Evolutionary conservation across 352 stramenopile genomes (phyloP).

Genomic region (Elongisporangium senticosum): DNA sequence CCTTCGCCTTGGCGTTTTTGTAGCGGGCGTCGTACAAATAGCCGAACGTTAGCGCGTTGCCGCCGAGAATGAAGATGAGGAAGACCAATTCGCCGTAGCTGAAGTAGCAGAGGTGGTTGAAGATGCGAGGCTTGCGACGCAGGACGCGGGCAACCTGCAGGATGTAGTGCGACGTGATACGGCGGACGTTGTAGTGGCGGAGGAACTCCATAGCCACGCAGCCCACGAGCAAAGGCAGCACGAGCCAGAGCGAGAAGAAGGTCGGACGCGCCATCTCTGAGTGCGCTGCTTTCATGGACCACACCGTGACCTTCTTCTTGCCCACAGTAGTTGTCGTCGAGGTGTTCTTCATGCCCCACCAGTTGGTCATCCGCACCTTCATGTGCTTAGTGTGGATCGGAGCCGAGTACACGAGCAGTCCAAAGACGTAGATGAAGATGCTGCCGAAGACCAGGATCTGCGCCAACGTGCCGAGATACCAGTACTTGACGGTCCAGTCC

Average conservation of each 20-base stretch:
- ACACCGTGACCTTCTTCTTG: background rate
- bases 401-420: slow-evolving; percentile 16
- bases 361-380: slow-evolving; percentile 7
- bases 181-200: slow-evolving; percentile 29
- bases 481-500: slow-evolving; percentile 7
- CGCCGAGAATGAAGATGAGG: slow-evolving; percentile 17
- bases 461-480: slow-evolving; percentile 7
- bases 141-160: slow-evolving; percentile 25
- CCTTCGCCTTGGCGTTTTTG: slow-evolving; percentile 1
- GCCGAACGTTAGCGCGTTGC: slow-evolving; percentile 23
- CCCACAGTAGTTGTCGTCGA: background rate
- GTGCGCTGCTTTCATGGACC: slow-evolving; percentile 8
- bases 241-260: slow-evolving; percentile 38
- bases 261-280: slow-evolving; percentile 48
- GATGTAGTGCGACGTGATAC: slow-evolving; percentile 21
- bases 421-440: slow-evolving; percentile 16
- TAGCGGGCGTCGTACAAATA: slow-evolving; percentile 13
- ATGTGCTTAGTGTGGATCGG: slow-evolving; percentile 17
- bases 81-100: slow-evolving; percentile 40
- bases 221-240: slow-evolving; percentile 30
- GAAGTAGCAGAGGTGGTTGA: slow-evolving; percentile 18
- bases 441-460: slow-evolving; percentile 3
- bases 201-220: slow-evolving; percentile 37
- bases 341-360: slow-evolving; percentile 9
- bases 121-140: slow-evolving; percentile 32